phyloP scores from a whole-genome alignment of 768 basidiomycete genomes.

The Tremella yokohamensis region DNA sequence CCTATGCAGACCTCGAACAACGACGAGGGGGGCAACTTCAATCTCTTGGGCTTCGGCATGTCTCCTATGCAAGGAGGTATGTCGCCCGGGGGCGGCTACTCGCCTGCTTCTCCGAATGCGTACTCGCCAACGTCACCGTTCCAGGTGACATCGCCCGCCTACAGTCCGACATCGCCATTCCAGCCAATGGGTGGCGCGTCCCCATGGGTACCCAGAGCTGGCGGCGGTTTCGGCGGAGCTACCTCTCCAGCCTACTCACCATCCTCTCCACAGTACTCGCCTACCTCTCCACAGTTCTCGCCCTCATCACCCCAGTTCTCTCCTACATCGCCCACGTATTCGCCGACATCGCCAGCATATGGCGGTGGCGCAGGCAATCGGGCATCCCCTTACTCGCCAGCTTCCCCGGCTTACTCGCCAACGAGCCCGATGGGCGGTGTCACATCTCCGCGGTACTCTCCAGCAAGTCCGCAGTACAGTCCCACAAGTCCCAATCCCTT shows the following conservation, averaged over 20 bases:
- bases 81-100: constrained; percentile 51
- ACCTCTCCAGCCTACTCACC: constrained; percentile 47
- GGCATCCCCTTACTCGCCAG: constrained; percentile 39
- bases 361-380: constrained; percentile 20
- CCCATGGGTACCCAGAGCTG: constrained; percentile 74
- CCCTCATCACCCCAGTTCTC: constrained; percentile 50
- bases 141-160: constrained; percentile 55
- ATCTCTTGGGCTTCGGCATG: constrained; percentile 69
- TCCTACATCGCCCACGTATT: constrained; percentile 52
- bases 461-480: constrained; percentile 40
- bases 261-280: constrained; percentile 45
- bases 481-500: constrained; percentile 57
- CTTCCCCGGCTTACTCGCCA: constrained; percentile 39
- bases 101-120: constrained; percentile 45
- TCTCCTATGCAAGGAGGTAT: constrained; percentile 68
- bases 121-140: constrained; percentile 70
- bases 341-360: constrained; percentile 50
- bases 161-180: constrained; percentile 82
- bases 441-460: constrained; percentile 45
- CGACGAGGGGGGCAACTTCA: constrained; percentile 75
- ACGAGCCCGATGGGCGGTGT: constrained; percentile 38
- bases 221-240: constrained; percentile 57
- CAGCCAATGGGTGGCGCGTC: constrained; percentile 80
- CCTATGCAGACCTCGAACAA: constrained; percentile 81
- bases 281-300: constrained; percentile 46